A percentile compares a stretch with the other conserved stretches of the same genome.
These are phyloP conservation scores for Macaranga tanarius DNA, from an alignment of 441 rosid genomes.

Conservation along the genomic window DNA sequence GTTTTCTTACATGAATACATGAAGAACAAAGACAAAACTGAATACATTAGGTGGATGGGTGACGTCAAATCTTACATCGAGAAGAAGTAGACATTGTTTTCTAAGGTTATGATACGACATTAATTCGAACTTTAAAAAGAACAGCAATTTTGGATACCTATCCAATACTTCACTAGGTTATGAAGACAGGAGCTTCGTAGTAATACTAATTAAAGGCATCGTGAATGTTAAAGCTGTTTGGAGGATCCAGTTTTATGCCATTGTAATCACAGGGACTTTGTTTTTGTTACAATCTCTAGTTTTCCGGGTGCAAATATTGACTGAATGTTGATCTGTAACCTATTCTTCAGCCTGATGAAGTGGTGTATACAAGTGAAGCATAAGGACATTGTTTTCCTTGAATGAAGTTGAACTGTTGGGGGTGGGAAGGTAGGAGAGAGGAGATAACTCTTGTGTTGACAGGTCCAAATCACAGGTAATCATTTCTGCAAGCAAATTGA, in stretches of 20 bases:
- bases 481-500: conserved; percentile 14
- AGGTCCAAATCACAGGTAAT: conserved; percentile 15
- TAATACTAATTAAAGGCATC: neutral
- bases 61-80: conserved; percentile 61
- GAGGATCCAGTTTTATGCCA: conserved; percentile 8
- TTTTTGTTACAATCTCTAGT: neutral
- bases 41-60: conserved; percentile 67
- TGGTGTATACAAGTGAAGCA: conserved; percentile 6
- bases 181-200: neutral
- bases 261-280: neutral
- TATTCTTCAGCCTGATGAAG: neutral
- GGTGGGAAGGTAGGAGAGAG: neutral
- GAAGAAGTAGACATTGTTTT: conserved; percentile 38
- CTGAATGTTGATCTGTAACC: neutral
- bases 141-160: conserved; percentile 6
- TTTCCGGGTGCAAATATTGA: neutral
- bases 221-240: neutral
- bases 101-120: neutral
- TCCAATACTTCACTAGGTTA: conserved; percentile 1
- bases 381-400: neutral
- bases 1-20: conserved; percentile 71
- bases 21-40: conserved; percentile 60
- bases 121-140: conserved; percentile 3
- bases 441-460: conserved; percentile 16
- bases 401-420: neutral